Evolutionary conservation across 208 protist species (phyloP).

Genomic region (Novymonas esmeraldas): DNA sequence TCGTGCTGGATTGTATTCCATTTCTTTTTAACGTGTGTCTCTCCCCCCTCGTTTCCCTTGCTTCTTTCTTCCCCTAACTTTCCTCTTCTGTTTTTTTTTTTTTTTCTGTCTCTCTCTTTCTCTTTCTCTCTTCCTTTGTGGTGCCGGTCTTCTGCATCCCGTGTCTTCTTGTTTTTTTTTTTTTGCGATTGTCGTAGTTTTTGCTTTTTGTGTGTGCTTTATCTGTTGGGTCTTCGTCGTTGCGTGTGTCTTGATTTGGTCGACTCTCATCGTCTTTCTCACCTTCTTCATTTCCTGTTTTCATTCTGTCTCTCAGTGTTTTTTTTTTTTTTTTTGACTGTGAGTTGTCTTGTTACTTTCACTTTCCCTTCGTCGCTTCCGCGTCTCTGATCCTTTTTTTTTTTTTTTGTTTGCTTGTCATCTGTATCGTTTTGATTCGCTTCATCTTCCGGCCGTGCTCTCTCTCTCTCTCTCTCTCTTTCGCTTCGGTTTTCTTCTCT

Average conservation of each 20-base stretch:
- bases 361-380: conserved; percentile 1
- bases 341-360: conserved; percentile 5
- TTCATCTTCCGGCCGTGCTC: no score
- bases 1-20: conserved; percentile 2
- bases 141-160: neutral
- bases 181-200: no score
- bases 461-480: no score
- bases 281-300: neutral
- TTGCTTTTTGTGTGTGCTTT: neutral
- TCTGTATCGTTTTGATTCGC: no score
- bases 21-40: conserved; percentile 3
- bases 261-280: conserved; percentile 2
- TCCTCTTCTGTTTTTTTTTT: conserved; percentile 5
- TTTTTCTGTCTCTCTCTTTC: conserved; percentile 10
- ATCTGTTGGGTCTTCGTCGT: no score
- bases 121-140: neutral
- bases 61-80: neutral
- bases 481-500: no score
- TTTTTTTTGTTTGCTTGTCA: no score
- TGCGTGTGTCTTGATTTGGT: no score
- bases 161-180: conserved; percentile 9
- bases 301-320: neutral
- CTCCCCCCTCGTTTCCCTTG: neutral
- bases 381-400: no score
- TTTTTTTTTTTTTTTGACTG: neutral